phyloP scores from a whole-genome alignment of 2,329 filamentous ascomycete genomes.

The Colletotrichum sp. region DNA sequence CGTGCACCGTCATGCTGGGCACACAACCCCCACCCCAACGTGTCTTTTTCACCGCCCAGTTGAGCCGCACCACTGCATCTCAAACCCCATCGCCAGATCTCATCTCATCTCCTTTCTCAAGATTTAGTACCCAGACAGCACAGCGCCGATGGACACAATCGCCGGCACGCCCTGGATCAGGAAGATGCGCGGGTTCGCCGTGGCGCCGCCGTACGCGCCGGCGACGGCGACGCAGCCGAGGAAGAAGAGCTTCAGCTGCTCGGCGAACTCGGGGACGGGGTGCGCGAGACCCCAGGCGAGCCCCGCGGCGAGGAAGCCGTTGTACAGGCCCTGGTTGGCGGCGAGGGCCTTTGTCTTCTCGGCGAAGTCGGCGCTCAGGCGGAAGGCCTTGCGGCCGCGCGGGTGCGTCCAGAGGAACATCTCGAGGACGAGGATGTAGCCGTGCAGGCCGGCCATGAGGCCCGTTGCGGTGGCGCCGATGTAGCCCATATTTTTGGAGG shows the following conservation, averaged over 20 bases:
- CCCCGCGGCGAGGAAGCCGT: slow-evolving; percentile 56
- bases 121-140: slow-evolving; percentile 31
- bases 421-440: slow-evolving; percentile 54
- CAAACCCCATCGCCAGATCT: neutral
- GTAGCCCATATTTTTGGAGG: slow-evolving; percentile 31
- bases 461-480: slow-evolving; percentile 38
- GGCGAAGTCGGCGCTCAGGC: slow-evolving; percentile 48
- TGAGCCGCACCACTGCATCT: neutral
- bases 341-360: slow-evolving; percentile 48
- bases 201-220: slow-evolving; percentile 48
- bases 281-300: slow-evolving; percentile 52
- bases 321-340: slow-evolving; percentile 58
- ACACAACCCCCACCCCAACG: neutral
- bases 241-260: slow-evolving; percentile 53
- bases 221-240: slow-evolving; percentile 48
- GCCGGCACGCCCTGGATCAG: slow-evolving; percentile 46
- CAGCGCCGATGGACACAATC: slow-evolving; percentile 30
- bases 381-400: slow-evolving; percentile 48
- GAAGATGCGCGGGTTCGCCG: slow-evolving; percentile 45
- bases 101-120: too few species aligned
- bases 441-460: slow-evolving; percentile 45
- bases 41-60: neutral
- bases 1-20: neutral
- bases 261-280: slow-evolving; percentile 43
- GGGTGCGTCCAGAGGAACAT: slow-evolving; percentile 56